Percentiles rank a stretch among this genome's conserved stretches.
Evolutionary conservation across 169 alveolate species (phyloP).

Genomic region (Plasmodium relictum): DNA sequence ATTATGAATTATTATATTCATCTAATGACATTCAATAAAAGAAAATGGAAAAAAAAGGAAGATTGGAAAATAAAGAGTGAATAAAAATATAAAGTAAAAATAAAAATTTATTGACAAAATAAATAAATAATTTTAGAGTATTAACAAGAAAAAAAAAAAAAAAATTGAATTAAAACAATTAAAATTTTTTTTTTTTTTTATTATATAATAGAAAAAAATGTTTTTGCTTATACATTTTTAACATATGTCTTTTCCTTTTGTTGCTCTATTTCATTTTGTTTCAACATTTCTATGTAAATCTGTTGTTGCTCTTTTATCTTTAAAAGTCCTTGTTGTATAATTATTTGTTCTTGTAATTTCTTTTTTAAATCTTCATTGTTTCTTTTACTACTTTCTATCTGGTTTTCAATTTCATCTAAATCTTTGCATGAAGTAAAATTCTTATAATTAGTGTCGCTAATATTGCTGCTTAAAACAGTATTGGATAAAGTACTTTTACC

Average conservation of each 20-base stretch:
- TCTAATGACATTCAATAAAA: too few species aligned
- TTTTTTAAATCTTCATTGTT: constrained; percentile 53
- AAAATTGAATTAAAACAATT: too few species aligned
- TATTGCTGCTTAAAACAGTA: background rate
- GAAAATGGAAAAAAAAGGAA: too few species aligned
- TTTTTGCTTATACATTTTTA: background rate
- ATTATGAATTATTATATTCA: too few species aligned
- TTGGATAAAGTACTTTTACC: background rate
- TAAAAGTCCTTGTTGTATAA: constrained; percentile 30
- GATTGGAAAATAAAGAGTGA: too few species aligned
- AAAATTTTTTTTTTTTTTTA: too few species aligned
- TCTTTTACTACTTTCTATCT: constrained; percentile 14
- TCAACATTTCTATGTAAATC: constrained; percentile 31
- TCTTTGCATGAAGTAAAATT: constrained; percentile 8
- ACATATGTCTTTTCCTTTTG: constrained; percentile 2
- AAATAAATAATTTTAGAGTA: too few species aligned
- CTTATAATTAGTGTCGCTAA: background rate
- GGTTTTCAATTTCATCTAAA: constrained; percentile 27
- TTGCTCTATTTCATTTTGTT: constrained; percentile 20
- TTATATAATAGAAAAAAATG: too few species aligned
- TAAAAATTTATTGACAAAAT: too few species aligned
- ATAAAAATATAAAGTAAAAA: too few species aligned
- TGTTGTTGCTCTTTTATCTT: constrained; percentile 48
- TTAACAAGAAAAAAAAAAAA: too few species aligned
- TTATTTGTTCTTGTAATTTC: constrained; percentile 45